Conservation (phyloP, 202 grass and related monocot genomes). For the Schoenoplectus triqueter region DNA sequence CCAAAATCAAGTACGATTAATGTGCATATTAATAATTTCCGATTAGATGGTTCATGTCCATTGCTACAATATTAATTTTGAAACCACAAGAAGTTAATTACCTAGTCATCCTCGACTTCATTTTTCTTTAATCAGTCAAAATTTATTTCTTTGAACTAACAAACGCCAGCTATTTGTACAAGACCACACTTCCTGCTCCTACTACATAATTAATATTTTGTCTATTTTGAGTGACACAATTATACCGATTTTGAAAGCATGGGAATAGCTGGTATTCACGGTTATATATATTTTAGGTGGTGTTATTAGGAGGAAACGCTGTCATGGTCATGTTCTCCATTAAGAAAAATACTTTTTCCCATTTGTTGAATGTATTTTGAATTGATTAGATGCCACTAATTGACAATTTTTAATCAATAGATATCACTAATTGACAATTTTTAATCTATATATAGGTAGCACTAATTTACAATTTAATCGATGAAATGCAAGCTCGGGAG, state of each 20-base stretch:
- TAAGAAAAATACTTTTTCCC: background rate
- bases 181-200: background rate
- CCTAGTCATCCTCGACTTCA: too few relatives aligned
- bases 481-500: background rate
- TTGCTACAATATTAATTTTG: too few relatives aligned
- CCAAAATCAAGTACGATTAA: too few relatives aligned
- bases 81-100: too few relatives aligned
- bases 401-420: background rate
- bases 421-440: background rate
- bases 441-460: background rate
- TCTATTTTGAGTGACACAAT: background rate
- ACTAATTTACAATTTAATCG: background rate
- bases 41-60: too few relatives aligned
- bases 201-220: background rate
- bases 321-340: background rate
- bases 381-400: background rate
- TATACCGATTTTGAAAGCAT: background rate
- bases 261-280: background rate
- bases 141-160: too few relatives aligned
- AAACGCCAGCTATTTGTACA: too few relatives aligned
- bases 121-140: too few relatives aligned
- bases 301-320: background rate
- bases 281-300: background rate
- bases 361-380: background rate
- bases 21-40: too few relatives aligned